These are phyloP conservation scores for Penicillium arizonense DNA, from an alignment of 495 filamentous ascomycete species.

Conservation along the genomic window DNA sequence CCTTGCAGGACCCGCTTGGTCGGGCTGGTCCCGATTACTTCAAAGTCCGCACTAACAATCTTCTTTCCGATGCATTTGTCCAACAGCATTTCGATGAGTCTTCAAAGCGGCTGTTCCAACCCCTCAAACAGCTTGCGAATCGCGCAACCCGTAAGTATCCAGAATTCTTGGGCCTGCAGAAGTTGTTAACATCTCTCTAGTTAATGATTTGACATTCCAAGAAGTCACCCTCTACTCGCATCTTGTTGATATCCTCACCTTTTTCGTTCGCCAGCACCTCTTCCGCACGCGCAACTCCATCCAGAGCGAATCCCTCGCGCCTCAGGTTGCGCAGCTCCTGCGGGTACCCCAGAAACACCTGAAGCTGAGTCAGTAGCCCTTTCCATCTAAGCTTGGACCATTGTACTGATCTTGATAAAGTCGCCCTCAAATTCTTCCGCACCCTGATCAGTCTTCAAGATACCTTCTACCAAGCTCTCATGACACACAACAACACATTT, in stretches of 20 bases:
- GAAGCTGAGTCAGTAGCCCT: constrained; percentile 71
- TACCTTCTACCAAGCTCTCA: constrained; percentile 86
- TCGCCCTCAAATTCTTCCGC: constrained; percentile 93
- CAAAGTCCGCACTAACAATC: constrained; percentile 61
- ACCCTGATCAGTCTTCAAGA: constrained; percentile 83
- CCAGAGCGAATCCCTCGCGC: constrained; percentile 72
- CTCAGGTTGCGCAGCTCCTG: constrained; percentile 80
- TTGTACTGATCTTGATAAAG: constrained; percentile 35
- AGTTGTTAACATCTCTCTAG: constrained; percentile 33
- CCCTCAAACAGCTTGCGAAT: constrained; percentile 77
- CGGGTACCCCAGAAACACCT: constrained; percentile 87
- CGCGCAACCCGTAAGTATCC: constrained; percentile 53
- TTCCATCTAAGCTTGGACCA: background rate
- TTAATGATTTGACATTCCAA: constrained; percentile 64
- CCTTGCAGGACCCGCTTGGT: constrained; percentile 58
- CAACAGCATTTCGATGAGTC: constrained; percentile 88
- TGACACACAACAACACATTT: constrained; percentile 80
- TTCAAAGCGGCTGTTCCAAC: constrained; percentile 81
- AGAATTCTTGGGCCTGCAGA: background rate
- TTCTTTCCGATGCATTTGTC: constrained; percentile 83
- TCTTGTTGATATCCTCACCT: constrained; percentile 91
- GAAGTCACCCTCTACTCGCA: constrained; percentile 88
- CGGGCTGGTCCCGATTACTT: constrained; percentile 71
- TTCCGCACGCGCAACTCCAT: constrained; percentile 88
- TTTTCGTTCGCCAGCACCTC: constrained; percentile 87